Evolutionary conservation across 257 asterid genomes (phyloP).

Genomic region (Prunella vulgaris): DNA sequence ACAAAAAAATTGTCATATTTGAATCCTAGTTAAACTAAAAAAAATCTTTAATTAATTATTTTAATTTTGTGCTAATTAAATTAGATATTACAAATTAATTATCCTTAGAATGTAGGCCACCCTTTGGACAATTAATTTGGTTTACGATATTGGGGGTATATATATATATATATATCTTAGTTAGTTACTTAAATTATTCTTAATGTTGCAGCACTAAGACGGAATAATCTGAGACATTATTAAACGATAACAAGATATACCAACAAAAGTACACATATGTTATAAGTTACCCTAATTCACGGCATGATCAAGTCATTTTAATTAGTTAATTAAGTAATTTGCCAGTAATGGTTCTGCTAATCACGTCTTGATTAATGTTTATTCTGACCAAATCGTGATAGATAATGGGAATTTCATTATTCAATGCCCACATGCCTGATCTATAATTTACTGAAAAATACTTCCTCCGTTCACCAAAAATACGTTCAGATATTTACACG

Average conservation of each 20-base stretch:
- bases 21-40: no score
- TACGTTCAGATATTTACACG: no score
- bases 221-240: not conserved
- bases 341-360: constrained; percentile 1
- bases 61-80: not conserved
- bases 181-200: not conserved
- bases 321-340: not conserved
- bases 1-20: no score
- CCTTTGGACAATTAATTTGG: not conserved
- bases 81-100: not conserved
- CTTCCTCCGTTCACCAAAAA: no score
- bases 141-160: not conserved
- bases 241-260: no score
- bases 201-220: not conserved
- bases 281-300: no score
- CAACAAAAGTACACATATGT: no score
- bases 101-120: not conserved
- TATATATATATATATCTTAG: no score
- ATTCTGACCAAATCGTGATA: constrained; percentile 1
- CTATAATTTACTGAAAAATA: no score
- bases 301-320: not conserved
- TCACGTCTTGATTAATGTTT: constrained; percentile 1
- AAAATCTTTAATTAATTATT: not conserved
- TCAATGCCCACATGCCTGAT: not conserved
- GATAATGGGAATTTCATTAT: not conserved